phyloP scores from a whole-genome alignment of 208 protist genomes.

The Leishmania guyanensis region DNA sequence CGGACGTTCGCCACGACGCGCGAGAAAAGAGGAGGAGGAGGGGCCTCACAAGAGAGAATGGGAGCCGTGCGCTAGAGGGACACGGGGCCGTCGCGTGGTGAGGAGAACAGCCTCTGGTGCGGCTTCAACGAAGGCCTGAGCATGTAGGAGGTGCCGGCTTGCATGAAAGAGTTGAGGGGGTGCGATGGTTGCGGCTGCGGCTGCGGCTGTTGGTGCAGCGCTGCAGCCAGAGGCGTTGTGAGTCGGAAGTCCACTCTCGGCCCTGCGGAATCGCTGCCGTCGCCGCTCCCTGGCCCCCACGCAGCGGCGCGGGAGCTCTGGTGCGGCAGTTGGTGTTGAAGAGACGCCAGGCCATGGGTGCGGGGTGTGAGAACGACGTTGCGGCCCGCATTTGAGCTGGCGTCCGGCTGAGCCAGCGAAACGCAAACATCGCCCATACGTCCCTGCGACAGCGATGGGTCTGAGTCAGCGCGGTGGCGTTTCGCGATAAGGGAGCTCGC shows the following conservation, averaged over 20 bases:
- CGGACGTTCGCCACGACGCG: not conserved
- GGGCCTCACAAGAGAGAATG: not conserved
- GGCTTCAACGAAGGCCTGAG: slow-evolving; percentile 2
- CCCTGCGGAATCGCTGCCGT: not conserved
- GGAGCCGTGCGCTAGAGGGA: not conserved
- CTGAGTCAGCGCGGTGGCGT: slow-evolving; percentile 30
- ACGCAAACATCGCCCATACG: not conserved
- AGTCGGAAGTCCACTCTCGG: not conserved
- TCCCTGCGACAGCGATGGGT: not conserved
- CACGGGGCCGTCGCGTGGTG: not conserved
- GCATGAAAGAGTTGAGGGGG: not conserved
- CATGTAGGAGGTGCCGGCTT: not conserved
- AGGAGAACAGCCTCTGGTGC: not conserved
- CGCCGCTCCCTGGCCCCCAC: slow-evolving; percentile 8
- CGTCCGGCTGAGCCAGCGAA: not conserved
- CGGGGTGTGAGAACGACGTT: slow-evolving; percentile 12
- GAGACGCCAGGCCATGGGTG: slow-evolving; percentile 19
- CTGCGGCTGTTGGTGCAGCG: not conserved
- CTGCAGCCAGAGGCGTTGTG: not conserved
- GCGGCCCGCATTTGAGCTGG: not conserved
- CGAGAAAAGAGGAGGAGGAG: not conserved
- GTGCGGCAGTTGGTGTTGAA: slow-evolving; percentile 4
- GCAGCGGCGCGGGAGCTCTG: not conserved
- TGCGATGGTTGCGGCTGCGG: not conserved
- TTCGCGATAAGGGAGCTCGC: slow-evolving; percentile 45